phyloP scores from a whole-genome alignment of 2,329 filamentous ascomycete genomes.

The Aspergillus melleus region DNA sequence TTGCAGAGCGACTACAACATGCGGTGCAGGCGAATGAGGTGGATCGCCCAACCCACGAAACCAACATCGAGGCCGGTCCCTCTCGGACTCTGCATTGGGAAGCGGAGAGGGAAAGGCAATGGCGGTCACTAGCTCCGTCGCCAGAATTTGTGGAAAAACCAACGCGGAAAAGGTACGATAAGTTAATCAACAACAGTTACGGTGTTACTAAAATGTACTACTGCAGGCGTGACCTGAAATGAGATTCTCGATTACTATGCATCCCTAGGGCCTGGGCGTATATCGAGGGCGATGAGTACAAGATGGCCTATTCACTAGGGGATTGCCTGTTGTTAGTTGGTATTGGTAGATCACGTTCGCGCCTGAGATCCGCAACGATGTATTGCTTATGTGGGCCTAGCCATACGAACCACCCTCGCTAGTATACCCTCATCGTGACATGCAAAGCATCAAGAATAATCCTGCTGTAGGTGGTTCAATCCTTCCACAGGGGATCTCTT shows the following conservation, averaged over 20 bases:
- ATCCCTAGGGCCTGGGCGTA: not conserved
- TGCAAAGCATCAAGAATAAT: constrained; percentile 5
- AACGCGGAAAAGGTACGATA: not conserved
- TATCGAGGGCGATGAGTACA: not conserved
- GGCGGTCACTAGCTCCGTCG: not conserved
- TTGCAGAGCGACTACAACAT: not conserved
- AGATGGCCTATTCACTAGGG: no score
- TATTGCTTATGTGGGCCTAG: no score
- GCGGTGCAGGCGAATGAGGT: not conserved
- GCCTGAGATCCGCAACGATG: no score
- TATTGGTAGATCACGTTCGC: no score
- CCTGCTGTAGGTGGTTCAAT: no score
- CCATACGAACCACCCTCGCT: no score
- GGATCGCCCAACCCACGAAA: not conserved
- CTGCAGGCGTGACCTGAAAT: not conserved
- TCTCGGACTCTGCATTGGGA: not conserved
- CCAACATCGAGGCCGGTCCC: not conserved
- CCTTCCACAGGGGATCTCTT: no score
- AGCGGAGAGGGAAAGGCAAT: not conserved
- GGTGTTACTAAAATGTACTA: not conserved
- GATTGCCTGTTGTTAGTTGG: no score
- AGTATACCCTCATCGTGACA: not conserved
- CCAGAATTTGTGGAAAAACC: not conserved
- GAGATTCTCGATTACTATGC: not conserved
- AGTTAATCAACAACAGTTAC: not conserved